Conservation (phyloP, 176 grass and related monocot genomes). For the Otatea glauca region DNA sequence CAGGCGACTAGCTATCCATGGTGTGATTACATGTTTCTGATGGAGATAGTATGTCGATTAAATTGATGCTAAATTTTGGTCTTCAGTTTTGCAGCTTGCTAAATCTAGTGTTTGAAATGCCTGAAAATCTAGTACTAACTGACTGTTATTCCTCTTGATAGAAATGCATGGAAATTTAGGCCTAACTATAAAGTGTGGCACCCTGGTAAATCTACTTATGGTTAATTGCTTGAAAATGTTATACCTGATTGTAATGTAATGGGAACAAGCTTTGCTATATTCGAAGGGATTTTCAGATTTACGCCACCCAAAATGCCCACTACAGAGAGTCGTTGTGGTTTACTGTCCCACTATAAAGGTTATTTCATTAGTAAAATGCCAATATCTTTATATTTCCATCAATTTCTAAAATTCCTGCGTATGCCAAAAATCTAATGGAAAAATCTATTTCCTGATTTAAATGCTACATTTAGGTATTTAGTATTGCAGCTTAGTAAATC, state of each 20-base stretch:
- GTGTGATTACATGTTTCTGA: not conserved
- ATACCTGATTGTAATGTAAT: not conserved
- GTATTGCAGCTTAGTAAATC: not conserved
- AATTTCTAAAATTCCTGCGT: constrained; percentile 10
- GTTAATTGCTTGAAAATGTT: not conserved
- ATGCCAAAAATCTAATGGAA: constrained; percentile 23
- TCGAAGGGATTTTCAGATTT: not conserved
- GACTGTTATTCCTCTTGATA: constrained; percentile 8
- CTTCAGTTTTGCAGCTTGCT: not conserved
- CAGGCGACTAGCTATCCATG: not conserved
- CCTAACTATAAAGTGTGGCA: not conserved
- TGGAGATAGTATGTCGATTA: not conserved
- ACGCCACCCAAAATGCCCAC: not conserved
- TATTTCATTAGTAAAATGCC: not conserved
- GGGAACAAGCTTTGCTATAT: not conserved
- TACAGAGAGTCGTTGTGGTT: not conserved
- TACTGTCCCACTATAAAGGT: constrained; percentile 7
- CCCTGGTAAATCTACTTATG: not conserved
- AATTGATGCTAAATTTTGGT: not conserved
- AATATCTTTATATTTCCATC: not conserved
- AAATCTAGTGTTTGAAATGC: constrained; percentile 14
- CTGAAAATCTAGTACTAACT: not conserved
- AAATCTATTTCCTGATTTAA: not conserved
- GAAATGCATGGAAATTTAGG: not conserved
- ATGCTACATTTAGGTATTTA: not conserved